Base-by-base conservation (phyloP, 1,139 yeast genomes). In the Yamadazyma friedrichii region DNA sequence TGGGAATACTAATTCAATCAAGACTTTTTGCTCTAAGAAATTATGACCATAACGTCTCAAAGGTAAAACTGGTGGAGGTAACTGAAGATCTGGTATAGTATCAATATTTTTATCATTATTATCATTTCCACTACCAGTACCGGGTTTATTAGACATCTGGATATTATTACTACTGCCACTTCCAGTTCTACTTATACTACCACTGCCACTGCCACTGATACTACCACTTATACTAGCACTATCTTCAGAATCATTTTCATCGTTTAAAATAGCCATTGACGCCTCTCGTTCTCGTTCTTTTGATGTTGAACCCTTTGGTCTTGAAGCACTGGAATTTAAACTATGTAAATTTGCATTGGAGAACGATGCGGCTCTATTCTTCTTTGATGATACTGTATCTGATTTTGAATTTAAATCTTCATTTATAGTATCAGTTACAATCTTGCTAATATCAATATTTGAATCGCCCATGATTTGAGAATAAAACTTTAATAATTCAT, bases 11-110 rank as follows among this genome's bases (percentile, higher is more conserved):
- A 93, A 66, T 57, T 91, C 95, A 29, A 93, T 76, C 50, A 89
- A 80, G 3, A 88, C 88, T 55, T 87, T 88, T 57, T 84, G 88
- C 55, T 93, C 98, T 55, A 93, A 67, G 65, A 89, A 93, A 62
- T 89, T 93, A 64, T 93, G 98, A 8, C 98, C 98, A 57, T 93
- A 93, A 51, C 95, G 77, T 54, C 97, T 76, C 42, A 93, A 69
- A 0, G 98, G 98, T 38, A 93, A 80, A 41, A 93, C 88, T 9
- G 98, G 98, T 1, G 98, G 98, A 1, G 98, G 98, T 42, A 93
- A 71, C 28, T 89, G 81, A 43, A 93, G 74, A 53, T 88, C 96
- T 0, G 98, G 98, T 38, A 93, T 91, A 16, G 82, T 76, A 52
- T 88, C 95, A 3, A 76, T 65, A 41, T 74, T 80, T 25, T 47